Conservation (phyloP, 1,284 basidiomycete species). For the Rhodotorula sp. region DNA sequence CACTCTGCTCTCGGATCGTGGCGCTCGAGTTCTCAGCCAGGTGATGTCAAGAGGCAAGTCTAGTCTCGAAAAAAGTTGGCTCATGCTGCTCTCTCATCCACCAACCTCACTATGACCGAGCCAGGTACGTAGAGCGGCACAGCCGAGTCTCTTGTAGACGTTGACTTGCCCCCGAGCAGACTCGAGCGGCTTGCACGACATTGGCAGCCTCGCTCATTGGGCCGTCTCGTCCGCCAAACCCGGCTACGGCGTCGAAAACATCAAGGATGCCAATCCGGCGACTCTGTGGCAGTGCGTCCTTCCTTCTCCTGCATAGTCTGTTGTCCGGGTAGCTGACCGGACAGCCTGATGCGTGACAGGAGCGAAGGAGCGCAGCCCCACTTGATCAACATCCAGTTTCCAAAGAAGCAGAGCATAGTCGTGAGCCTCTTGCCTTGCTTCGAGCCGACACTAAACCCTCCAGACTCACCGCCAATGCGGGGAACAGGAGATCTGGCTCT, state of each 20-base stretch:
- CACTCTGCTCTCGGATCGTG: neutral
- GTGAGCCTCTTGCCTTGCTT: conserved; percentile 54
- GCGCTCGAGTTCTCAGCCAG: neutral
- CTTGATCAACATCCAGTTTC: conserved; percentile 90
- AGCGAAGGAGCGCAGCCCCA: conserved; percentile 98
- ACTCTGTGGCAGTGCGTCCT: conserved; percentile 95
- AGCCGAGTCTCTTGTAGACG: neutral
- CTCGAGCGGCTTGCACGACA: conserved; percentile 58
- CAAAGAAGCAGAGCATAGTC: conserved; percentile 83
- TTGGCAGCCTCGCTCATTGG: conserved; percentile 84
- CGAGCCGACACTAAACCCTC: too few relatives aligned
- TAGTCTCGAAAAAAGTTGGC: neutral
- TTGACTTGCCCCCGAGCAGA: conserved; percentile 1
- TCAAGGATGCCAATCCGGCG: conserved; percentile 81
- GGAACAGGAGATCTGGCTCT: conserved; percentile 81
- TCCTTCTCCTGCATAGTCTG: neutral
- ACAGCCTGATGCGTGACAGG: conserved; percentile 54
- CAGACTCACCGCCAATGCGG: too few relatives aligned
- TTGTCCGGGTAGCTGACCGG: neutral
- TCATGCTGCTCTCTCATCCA: neutral
- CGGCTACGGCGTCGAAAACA: conserved; percentile 89
- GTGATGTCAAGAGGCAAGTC: neutral
- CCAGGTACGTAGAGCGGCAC: neutral
- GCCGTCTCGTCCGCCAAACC: conserved; percentile 97
- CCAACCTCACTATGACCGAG: conserved; percentile 4